Base-by-base conservation (phyloP, 805 yeast genomes). In the Sporopachydermia quercuum region DNA sequence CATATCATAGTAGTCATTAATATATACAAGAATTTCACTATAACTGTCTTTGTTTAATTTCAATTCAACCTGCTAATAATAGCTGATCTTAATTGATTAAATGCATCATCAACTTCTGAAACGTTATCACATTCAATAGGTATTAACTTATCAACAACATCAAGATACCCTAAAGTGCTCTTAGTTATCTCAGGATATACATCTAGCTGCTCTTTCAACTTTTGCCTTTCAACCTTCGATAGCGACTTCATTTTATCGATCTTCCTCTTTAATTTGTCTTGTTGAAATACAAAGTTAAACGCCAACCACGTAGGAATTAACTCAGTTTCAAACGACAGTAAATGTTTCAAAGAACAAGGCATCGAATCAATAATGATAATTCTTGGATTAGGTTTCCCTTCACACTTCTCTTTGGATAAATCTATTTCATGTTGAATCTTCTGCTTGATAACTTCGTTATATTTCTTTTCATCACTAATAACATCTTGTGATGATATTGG, bases 31-130 rank as follows among this genome's bases (percentile, higher is more conserved):
- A n/a, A n/a, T n/a, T n/a, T n/a, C n/a, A n/a, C n/a, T n/a, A n/a
- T n/a, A n/a, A n/a, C n/a, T n/a, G n/a, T n/a, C n/a, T n/a, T n/a
- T n/a, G n/a, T n/a, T n/a, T n/a, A n/a, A n/a, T n/a, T n/a, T 54
- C 71, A 61, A 36, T 72, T 23, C 30, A 23, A n/a, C 30, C 30
- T 23, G 13, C 13, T 8, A 23, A 23, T 8, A 23, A 23, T 23
- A 8, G 30, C 30, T 8, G 30, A 23, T 23, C n/a, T 23, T 8
- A 23, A n/a, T n/a, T 23, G 30, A 23, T 23, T 23, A 23, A 8
- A 23, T n/a, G n/a, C n/a, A 23, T 23, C 30, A n/a, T 23, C 30
- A 23, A 23, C 13, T n/a, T 23, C 30, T n/a, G n/a, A n/a, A n/a
- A n/a, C n/a, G n/a, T 23, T n/a, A 23, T 23, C 30, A 23, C 30